Evolutionary conservation across 164 flowering plant species (phyloP), one percentile per base, ranked within the genome.

Genomic region (Macadamia integrifolia): DNA sequence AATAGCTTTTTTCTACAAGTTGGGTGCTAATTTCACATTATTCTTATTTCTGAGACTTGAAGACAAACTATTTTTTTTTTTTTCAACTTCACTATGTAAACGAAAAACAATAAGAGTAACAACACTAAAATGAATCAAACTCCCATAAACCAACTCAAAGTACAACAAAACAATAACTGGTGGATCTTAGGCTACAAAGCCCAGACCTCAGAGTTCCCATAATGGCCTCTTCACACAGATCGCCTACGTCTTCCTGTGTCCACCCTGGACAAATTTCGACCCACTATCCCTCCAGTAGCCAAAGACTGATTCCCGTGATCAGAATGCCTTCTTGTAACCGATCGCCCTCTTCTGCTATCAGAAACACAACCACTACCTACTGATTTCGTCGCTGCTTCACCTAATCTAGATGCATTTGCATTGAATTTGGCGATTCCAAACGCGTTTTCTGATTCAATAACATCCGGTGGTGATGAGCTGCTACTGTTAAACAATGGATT

Each of bases 401-500:
- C 49, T 9, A 58, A 42, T 29, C 60, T 66, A 15, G 67, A 35
- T 9, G 42, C 35, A 40, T 18, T 43, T 30, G 43, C 66, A 8
- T 60, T 67, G 11, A 52, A 58, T 66, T 68, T 71, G 29, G 58
- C 44, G 12, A 70, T 64, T 60, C 49, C 30, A 1, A 18, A 9
- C 18, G 56, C 17, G 29, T 40, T 56, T 67, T 75, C 68, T 1
- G 62, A 48, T 48, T 71, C 75, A 1, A 57, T 13, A 31, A 57
- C 66, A 4, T 72, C 76, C 1, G 77, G 73, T 1, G 82, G 72
- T 5, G 84, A 69, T 49, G 69, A 70, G 56, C 58, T 65, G 40
- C 73, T 62, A 67, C 63, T 55, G 62, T 75, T 78, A 70, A 86
- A 90, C 12, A 90, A 82, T 15, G 96, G 96, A 66, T 90, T 90